These are phyloP conservation scores for Tetratostichococcus sp. DNA, from an alignment of 139 green algal species.

Conservation along the genomic window DNA sequence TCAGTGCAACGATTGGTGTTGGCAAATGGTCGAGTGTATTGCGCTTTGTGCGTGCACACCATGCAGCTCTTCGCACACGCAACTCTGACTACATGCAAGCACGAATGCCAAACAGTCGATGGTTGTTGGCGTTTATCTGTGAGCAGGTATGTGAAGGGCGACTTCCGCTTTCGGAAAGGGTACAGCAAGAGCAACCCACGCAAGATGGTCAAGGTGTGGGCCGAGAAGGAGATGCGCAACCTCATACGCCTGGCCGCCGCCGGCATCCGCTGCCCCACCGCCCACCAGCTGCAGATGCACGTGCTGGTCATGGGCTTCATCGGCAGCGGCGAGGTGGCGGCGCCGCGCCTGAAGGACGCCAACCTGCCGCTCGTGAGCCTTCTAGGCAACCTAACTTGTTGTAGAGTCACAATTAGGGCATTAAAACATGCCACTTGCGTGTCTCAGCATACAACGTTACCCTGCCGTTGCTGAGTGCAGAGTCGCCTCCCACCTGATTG, in stretches of 20 bases:
- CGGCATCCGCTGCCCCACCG: slow-evolving; percentile 77
- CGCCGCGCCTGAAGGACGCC: slow-evolving; percentile 88
- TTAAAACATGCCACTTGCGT: too few relatives aligned
- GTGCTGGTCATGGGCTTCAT: slow-evolving; percentile 96
- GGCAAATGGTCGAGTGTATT: too few relatives aligned
- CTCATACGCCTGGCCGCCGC: slow-evolving; percentile 63
- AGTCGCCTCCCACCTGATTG: too few relatives aligned
- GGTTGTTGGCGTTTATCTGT: too few relatives aligned
- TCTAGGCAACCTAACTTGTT: too few relatives aligned
- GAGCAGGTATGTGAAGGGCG: slow-evolving; percentile 91
- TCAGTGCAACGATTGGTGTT: background rate
- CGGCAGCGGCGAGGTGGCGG: slow-evolving; percentile 70
- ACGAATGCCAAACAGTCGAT: too few relatives aligned
- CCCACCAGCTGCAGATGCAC: slow-evolving; percentile 85
- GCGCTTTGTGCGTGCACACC: too few relatives aligned
- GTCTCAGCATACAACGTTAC: too few relatives aligned
- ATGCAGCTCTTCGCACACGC: too few relatives aligned
- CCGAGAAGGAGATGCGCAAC: slow-evolving; percentile 99
- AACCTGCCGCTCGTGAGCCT: slow-evolving; percentile 53
- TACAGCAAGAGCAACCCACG: slow-evolving; percentile 95
- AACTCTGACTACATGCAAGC: too few relatives aligned
- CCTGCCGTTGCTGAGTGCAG: too few relatives aligned
- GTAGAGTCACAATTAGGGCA: too few relatives aligned
- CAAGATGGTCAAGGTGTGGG: slow-evolving; percentile 99
- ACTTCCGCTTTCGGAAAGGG: slow-evolving; percentile 89